Conservation (phyloP, 371 early-diverging fungal genomes). For the Actinomortierella wolfii region DNA sequence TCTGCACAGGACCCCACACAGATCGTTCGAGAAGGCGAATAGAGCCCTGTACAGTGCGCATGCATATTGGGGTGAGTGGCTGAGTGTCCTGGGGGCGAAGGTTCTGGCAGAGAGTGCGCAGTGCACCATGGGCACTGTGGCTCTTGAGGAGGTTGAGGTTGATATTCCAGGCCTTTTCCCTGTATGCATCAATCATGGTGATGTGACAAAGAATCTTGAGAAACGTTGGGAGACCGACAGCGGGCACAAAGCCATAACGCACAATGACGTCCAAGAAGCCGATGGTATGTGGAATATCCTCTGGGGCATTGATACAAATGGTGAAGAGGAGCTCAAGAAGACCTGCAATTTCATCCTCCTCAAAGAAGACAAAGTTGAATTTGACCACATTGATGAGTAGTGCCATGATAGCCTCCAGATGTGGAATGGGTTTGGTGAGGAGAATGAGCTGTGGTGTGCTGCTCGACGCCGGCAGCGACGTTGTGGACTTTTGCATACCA, state of each 20-base stretch:
- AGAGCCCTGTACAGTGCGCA: slow-evolving; percentile 54
- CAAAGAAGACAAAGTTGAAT: slow-evolving; percentile 73
- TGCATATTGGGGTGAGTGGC: slow-evolving; percentile 24
- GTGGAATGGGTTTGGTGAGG: slow-evolving; percentile 36
- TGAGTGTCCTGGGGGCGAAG: slow-evolving; percentile 44
- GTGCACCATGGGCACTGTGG: slow-evolving; percentile 67
- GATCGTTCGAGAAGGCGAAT: slow-evolving; percentile 58
- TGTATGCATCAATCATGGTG: slow-evolving; percentile 43
- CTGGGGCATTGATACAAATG: slow-evolving; percentile 54
- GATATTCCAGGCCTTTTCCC: slow-evolving; percentile 61
- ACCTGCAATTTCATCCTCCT: slow-evolving; percentile 60
- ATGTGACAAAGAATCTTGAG: slow-evolving; percentile 62
- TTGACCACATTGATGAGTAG: slow-evolving; percentile 66
- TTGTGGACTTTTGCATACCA: slow-evolving; percentile 41
- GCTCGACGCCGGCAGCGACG: slow-evolving; percentile 34
- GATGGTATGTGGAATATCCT: slow-evolving; percentile 58
- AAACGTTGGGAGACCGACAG: slow-evolving; percentile 57
- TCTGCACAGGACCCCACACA: slow-evolving; percentile 56
- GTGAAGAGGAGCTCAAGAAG: slow-evolving; percentile 58
- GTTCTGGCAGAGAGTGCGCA: slow-evolving; percentile 61
- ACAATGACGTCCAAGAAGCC: slow-evolving; percentile 73
- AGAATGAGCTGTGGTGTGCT: slow-evolving; percentile 38
- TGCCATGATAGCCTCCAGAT: slow-evolving; percentile 58
- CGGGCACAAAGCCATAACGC: slow-evolving; percentile 71
- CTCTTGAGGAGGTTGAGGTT: slow-evolving; percentile 68